Evolutionary conservation across 495 filamentous ascomycete genomes (phyloP), one percentile per base, ranked within the genome.

Genomic region (Penicillium parvum): DNA sequence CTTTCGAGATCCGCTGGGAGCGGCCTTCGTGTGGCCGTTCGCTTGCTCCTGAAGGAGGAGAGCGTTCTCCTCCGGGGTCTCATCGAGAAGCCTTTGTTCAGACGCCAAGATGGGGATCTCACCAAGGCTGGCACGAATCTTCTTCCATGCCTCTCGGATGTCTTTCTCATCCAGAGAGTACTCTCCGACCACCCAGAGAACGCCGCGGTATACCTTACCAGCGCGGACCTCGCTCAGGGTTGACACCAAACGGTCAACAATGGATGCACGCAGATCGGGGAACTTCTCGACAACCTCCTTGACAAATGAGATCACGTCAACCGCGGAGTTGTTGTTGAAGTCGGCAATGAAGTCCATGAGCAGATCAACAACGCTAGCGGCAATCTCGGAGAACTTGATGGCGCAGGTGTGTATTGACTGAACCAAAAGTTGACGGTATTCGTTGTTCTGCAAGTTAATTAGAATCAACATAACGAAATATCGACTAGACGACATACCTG

Each of bases 271-370:
- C 35, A 99, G 75, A 43, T 88, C 80, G 14, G 94, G 91, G 75
- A 96, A 99, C 60, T 92, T 95, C 71, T 99, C 94, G 3, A 96
- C 94, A 5, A 99, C 94, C 58, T 99, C 94, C 65, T 99, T 99
- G 33, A 97, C 90, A 50, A 99, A 99, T 14, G 86, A 85, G 55
- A 99, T 96, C 8, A 99, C 90, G 68, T 99, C 94, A 19, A 99
- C 88, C 2, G 94, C 92, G 2, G 90, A 95, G 30, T 88, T 84
- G 57, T 89, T 96, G 75, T 92, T 97, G 65, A 96, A 96, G 62
- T 99, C 94, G 40, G 86, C 88, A 60, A 99, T 97, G 60, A 97
- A 96, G 58, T 99, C 92, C 90, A 99, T 99, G n/a, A 99, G 71
- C 6, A 96, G 75, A 43, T 88, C 94, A 41, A 99, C 94, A 33